Percentiles rank a stretch among this genome's conserved stretches.
These are phyloP conservation scores for Noccaea caerulescens DNA, from an alignment of 345 rosid species.

Conservation along the genomic window DNA sequence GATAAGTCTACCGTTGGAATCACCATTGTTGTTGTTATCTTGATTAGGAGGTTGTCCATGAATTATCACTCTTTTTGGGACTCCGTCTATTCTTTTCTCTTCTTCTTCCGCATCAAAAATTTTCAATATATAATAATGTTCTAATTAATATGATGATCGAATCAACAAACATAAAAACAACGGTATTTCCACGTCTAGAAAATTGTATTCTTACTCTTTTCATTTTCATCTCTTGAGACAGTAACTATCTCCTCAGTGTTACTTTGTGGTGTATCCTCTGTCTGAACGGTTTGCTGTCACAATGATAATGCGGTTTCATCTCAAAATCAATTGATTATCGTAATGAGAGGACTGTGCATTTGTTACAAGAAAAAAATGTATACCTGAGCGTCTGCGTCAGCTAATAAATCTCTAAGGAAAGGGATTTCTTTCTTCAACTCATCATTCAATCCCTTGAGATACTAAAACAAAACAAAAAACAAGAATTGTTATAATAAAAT, in stretches of 20 bases:
- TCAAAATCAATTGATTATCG: slow-evolving; percentile 14
- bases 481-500: neutral
- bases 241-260: slow-evolving; percentile 43
- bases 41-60: slow-evolving; percentile 70
- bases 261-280: slow-evolving; percentile 48
- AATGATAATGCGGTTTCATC: slow-evolving; percentile 7
- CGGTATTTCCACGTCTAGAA: neutral
- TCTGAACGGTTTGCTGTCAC: slow-evolving; percentile 53
- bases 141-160: neutral
- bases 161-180: neutral
- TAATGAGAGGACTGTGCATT: neutral
- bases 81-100: slow-evolving; percentile 42
- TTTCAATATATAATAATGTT: neutral
- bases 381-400: slow-evolving; percentile 58
- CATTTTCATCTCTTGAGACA: slow-evolving; percentile 42
- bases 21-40: slow-evolving; percentile 43
- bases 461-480: slow-evolving; percentile 44
- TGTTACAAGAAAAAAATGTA: neutral
- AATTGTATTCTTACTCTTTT: slow-evolving; percentile 54
- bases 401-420: slow-evolving; percentile 57
- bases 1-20: slow-evolving; percentile 61
- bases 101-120: slow-evolving; percentile 51
- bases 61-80: slow-evolving; percentile 64
- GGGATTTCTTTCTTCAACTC: slow-evolving; percentile 67
- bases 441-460: slow-evolving; percentile 58